Conservation (phyloP, 176 grass and related monocot genomes). For the Typha latifolia region DNA sequence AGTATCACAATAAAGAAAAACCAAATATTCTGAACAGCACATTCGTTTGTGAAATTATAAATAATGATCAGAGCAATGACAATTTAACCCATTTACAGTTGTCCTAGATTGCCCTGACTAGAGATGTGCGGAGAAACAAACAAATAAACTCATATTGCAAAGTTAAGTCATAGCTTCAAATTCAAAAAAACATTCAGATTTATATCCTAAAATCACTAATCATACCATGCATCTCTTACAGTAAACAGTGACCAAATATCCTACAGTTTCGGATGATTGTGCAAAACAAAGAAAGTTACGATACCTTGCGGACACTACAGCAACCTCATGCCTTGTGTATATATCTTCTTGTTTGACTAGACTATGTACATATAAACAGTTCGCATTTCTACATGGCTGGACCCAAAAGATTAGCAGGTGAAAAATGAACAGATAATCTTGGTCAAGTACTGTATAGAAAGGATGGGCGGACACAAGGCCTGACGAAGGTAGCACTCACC, state of each 20-base stretch:
- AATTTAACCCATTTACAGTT: no score
- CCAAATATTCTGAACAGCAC: no score
- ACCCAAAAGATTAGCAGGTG: constrained; percentile 11
- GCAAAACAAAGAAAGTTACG: no score
- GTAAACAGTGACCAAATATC: no score
- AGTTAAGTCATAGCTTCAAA: not conserved
- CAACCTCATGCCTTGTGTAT: constrained; percentile 53
- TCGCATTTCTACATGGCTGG: constrained; percentile 43
- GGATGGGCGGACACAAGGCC: not conserved
- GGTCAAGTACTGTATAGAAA: not conserved
- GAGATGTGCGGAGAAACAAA: not conserved
- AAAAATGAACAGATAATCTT: no score
- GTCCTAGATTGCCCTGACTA: no score
- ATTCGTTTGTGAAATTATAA: not conserved
- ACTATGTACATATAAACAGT: constrained; percentile 58
- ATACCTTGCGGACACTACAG: constrained; percentile 50
- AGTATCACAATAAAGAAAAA: no score
- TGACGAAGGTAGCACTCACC: constrained; percentile 32
- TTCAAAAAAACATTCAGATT: not conserved
- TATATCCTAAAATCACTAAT: no score
- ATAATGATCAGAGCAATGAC: not conserved
- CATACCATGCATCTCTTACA: no score
- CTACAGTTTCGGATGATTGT: no score
- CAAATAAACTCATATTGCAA: not conserved
- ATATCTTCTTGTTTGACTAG: constrained; percentile 45